These are phyloP conservation scores for Colletotrichum ledebouriae DNA, from an alignment of 2,329 filamentous ascomycete genomes.

Conservation along the genomic window DNA sequence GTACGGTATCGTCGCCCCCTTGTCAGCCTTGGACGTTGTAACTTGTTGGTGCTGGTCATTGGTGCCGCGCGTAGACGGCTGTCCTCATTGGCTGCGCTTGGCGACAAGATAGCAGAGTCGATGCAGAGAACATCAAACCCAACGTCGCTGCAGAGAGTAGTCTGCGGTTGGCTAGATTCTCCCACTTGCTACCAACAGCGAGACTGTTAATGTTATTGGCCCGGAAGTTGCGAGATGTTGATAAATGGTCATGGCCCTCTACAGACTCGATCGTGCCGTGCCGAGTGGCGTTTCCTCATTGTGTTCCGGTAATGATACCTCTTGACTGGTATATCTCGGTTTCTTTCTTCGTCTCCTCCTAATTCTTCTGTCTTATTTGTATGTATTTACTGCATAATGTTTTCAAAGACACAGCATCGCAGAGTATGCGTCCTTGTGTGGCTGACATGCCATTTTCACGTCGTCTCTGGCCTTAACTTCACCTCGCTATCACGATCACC, in stretches of 20 bases:
- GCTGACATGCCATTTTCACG: constrained; percentile 10
- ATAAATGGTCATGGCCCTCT: constrained; percentile 31
- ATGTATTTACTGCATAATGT: constrained; percentile 5
- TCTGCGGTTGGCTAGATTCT: constrained; percentile 26
- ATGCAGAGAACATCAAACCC: constrained; percentile 26
- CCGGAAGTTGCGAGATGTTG: constrained; percentile 3
- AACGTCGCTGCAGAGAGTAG: constrained; percentile 31
- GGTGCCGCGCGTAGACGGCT: constrained; percentile 32
- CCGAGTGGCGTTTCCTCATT: constrained; percentile 22
- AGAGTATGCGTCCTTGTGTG: constrained; percentile 25
- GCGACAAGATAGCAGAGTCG: constrained; percentile 22
- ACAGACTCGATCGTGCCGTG: neutral
- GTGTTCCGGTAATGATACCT: neutral
- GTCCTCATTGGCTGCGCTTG: constrained; percentile 34
- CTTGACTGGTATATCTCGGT: neutral
- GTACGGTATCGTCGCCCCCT: constrained; percentile 14
- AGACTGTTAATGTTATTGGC: neutral
- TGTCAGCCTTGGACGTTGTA: constrained; percentile 17
- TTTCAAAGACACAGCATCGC: constrained; percentile 6
- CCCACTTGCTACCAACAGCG: constrained; percentile 15
- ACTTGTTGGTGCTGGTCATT: constrained; percentile 28
- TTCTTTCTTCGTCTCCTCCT: neutral
- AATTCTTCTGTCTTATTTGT: neutral
- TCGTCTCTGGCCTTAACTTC: constrained; percentile 13
- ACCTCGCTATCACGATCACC: constrained; percentile 5